Base-by-base conservation (phyloP, 495 filamentous ascomycete genomes). In the Aspergillus hancockii region DNA sequence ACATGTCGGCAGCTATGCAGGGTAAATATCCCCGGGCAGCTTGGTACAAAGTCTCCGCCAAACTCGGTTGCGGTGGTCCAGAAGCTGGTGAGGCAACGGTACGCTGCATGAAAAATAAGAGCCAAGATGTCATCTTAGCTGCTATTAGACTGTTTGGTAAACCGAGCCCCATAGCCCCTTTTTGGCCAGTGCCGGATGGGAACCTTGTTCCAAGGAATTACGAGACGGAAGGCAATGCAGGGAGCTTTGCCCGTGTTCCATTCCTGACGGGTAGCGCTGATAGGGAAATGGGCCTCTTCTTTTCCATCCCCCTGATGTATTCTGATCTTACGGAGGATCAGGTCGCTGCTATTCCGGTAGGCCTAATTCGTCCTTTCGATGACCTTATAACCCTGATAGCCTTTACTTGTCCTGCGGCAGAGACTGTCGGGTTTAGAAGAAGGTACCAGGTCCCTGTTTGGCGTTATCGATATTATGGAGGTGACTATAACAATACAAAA, bases 401-500 rank as follows among this genome's bases (percentile, higher is more conserved):
- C n/a, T 60, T 62, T 51, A 58, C 54, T 31, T 62, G 60, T 21
- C 60, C 60, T 9, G 16, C 55, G 14, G 50, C 49, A 3, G 51
- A 60, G 22, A 23, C 58, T 8, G 41, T 32, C 4, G 43, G 46
- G 12, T 58, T 49, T 41, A 49, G 60, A 30, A 30, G 22, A 14
- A 18, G 49, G 25, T 31, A 49, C 13, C 36, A 47, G n/a, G 49
- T 58, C 2, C 71, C 75, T 16, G 79, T 73, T 10, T 81, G 72
- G 57, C 75, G 79, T 9, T 83, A 79, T 58, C 70, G 75, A 54
- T 80, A 79, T 45, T 68, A 68, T 19, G 81, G 79, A 0, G 58
- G 58, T 2, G 77, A 73, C 46, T 82, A 75, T 60, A 57, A 63
- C 18, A 79, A 76, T 47, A 34, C 81, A 13, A 12, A 49, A 9